Evolutionary conservation across 306 rosid genomes (phyloP), one percentile per base, ranked within the genome.

Genomic region (Corylus avellana): DNA sequence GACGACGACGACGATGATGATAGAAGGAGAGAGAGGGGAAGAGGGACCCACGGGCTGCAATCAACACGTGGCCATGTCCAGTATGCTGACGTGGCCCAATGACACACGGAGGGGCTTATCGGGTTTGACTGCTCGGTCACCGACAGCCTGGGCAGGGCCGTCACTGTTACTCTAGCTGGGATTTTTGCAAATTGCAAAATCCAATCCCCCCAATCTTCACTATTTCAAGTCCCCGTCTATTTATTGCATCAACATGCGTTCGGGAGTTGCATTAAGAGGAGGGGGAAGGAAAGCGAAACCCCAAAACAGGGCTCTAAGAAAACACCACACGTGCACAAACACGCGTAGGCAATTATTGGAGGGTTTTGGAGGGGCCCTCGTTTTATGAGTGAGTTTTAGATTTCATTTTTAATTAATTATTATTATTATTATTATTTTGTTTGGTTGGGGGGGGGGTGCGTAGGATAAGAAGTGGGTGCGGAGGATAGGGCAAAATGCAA

Each of bases 321-420:
- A 90, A 89, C 92, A 91, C 78, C 95, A 91, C 98, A 91, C 97
- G 97, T 93, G 98, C 97, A 87, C 87, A 76, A 81, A 78, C 94
- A 87, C 82, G 87, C 85, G 81, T 80, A 84, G 74, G 80, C 85
- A 85, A 87, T 87, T 84, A 87, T 85, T 85, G 85, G 68, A 42
- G 77, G 70, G 54, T 63, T 42, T 42, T 1, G 0, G 46, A 1
- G 46, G 1, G 35, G 35, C 35, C 35, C 46, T 7, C 46, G 35
- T 32, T 32, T 32, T 32, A 32, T 32, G 35, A 32, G 25, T 22
- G 25, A 22, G 25, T 22, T 22, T 22, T 22, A 22, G 25, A 22
- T 22, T 32, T 32, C 2, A 2, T 3, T 32, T 35, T 35, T 1
- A 14, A 12, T 62, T 61, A 9, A 9, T 11, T 4, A 1, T 9